Base-by-base conservation (phyloP, 164 flowering plant genomes). In the Kalanchoe fedtschenkoi region DNA sequence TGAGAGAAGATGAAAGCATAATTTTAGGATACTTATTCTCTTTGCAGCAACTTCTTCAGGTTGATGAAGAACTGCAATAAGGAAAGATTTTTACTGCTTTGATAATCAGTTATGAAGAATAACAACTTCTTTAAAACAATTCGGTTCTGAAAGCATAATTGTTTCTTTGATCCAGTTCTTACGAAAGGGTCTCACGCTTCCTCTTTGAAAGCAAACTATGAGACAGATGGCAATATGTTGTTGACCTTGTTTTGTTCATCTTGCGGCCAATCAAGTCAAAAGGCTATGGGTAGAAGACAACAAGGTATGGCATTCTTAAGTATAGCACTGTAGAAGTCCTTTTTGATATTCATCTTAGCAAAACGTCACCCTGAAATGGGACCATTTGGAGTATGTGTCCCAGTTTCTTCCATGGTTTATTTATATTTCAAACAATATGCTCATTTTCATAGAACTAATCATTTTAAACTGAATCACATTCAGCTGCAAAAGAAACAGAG, bases 221-320 rank as follows among this genome's bases (percentile, higher is more conserved):
- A n/a, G 56, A 51, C 56, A 51, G 56, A 51, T 51, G 56, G 56
- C 56, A 51, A 26, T 24, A 16, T 24, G 56, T 29, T 51, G 56
- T 32, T 51, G 56, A 24, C 24, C 5, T 51, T 51, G 17, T 24
- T 26, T 7, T n/a, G 24, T 51, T 44, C 56, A 51, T 51, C 56
- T 51, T 26, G 6, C 56, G 33, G 32, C 56, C 56, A 51, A 51
- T 51, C 56, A 51, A 24, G 56, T 51, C 24, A 26, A 51, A 51
- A 13, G 11, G 32, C 32, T 51, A 32, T 51, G 56, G 28, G 32
- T 13, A 51, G 32, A 26, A 51, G 56, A 51, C 2, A 26, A 51
- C 32, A 51, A 51, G 56, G 56, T 51, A 24, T 51, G 32, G 30
- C 56, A 51, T 51, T 51, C 56, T 24, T 51, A 0, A 51, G 13